phyloP scores from a whole-genome alignment of 2,329 filamentous ascomycete species.

The Aspergillus sp. region DNA sequence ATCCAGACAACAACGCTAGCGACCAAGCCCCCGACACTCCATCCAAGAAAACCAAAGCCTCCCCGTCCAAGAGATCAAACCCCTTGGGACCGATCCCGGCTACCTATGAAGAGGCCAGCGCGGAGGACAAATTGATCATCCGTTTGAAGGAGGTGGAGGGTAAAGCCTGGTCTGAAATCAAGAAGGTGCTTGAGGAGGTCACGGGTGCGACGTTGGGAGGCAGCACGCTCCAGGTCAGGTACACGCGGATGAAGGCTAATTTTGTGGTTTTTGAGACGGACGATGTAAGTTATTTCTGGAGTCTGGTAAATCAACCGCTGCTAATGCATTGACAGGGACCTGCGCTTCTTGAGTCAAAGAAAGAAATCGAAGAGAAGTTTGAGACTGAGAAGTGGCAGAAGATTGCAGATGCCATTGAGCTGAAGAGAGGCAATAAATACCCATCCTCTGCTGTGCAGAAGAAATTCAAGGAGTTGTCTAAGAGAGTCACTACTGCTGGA shows the following conservation, averaged over 20 bases:
- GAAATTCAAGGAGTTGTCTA: conserved; percentile 34
- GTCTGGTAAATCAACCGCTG: too few relatives aligned
- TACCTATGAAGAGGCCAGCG: conserved; percentile 7
- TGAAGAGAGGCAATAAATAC: conserved; percentile 22
- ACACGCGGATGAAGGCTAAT: not conserved
- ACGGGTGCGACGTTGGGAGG: not conserved
- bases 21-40: not conserved
- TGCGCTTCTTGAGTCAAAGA: conserved; percentile 28
- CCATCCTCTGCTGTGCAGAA: conserved; percentile 27
- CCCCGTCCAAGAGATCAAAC: conserved; percentile 1
- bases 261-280: conserved; percentile 15
- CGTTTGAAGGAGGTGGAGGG: not conserved
- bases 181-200: not conserved
- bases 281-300: conserved; percentile 19
- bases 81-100: conserved; percentile 14
- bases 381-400: conserved; percentile 33
- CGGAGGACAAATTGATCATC: not conserved
- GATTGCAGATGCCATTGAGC: conserved; percentile 18
- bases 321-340: conserved; percentile 13
- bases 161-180: not conserved
- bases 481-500: conserved; percentile 8
- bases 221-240: not conserved
- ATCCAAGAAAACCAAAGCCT: conserved; percentile 9
- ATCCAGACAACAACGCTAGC: too few relatives aligned
- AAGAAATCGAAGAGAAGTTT: conserved; percentile 33